A percentile compares a stretch with the other conserved stretches of the same genome.
These are phyloP conservation scores for Zygosaccharomyces bailii DNA, from an alignment of 805 yeast species.

Conservation along the genomic window DNA sequence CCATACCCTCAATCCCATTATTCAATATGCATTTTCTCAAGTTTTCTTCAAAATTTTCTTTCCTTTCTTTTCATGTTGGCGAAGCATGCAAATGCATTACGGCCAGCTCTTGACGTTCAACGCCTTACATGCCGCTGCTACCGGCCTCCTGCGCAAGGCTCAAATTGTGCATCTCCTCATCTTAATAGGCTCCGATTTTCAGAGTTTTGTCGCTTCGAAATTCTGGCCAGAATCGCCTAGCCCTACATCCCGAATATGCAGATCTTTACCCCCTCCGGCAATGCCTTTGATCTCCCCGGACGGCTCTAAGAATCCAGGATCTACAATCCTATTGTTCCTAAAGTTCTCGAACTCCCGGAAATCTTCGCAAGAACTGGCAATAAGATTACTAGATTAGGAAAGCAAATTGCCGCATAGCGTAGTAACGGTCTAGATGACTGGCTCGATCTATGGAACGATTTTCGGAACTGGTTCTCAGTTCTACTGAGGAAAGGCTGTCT, in stretches of 20 bases:
- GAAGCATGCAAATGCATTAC: not conserved
- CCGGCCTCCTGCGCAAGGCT: not conserved
- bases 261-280: conserved; percentile 4
- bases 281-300: not conserved
- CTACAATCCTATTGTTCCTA: not conserved
- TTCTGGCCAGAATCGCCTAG: conserved; percentile 6
- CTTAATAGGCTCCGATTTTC: not conserved
- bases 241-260: not conserved
- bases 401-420: not conserved
- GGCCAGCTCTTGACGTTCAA: not conserved
- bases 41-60: no score
- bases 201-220: not conserved
- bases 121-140: not conserved
- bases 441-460: not conserved
- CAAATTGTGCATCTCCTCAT: not conserved
- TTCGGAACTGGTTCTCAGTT: no score
- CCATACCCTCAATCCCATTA: not conserved
- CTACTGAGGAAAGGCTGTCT: no score
- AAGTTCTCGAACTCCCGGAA: not conserved
- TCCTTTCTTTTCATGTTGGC: not conserved
- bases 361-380: not conserved
- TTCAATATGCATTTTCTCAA: not conserved
- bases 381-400: not conserved
- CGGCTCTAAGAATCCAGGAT: not conserved
- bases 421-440: not conserved